A percentile compares a stretch with the other conserved stretches of the same genome.
phyloP scores from a whole-genome alignment of 345 rosid species.

The Orychophragmus violaceus region DNA sequence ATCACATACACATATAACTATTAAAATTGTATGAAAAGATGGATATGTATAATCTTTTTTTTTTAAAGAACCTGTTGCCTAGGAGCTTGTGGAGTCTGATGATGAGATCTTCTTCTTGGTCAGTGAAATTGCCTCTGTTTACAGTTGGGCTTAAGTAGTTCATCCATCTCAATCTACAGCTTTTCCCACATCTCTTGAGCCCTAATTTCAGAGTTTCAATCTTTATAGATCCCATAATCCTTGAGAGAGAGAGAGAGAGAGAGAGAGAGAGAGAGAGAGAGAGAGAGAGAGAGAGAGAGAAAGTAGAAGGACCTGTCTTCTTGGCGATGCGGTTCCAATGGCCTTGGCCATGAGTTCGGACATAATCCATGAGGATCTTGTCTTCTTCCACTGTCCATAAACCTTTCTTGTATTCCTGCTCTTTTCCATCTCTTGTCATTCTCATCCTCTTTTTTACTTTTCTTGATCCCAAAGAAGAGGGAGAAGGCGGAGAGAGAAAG shows the following conservation, averaged over 20 bases:
- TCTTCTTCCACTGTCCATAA: slow-evolving; percentile 64
- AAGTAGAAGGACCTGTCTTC: slow-evolving; percentile 35
- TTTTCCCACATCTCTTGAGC: slow-evolving; percentile 63
- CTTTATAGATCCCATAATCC: too few species aligned
- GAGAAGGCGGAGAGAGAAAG: background rate
- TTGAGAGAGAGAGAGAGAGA: background rate
- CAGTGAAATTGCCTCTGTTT: slow-evolving; percentile 41
- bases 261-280: background rate
- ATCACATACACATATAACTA: background rate
- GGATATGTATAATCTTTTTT: background rate
- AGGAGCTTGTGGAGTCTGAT: slow-evolving; percentile 61
- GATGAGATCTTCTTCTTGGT: slow-evolving; percentile 55
- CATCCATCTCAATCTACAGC: slow-evolving; percentile 62
- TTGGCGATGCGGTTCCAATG: slow-evolving; percentile 52
- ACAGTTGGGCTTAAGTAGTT: slow-evolving; percentile 51
- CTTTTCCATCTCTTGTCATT: slow-evolving; percentile 22
- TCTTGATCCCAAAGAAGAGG: slow-evolving; percentile 22
- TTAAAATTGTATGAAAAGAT: background rate
- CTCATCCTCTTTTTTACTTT: slow-evolving; percentile 16
- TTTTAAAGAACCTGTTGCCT: slow-evolving; percentile 47
- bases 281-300: background rate
- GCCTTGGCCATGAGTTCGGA: slow-evolving; percentile 46
- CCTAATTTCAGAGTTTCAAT: slow-evolving; percentile 25
- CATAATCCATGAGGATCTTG: slow-evolving; percentile 46
- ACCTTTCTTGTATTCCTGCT: slow-evolving; percentile 42